phyloP scores from a whole-genome alignment of 176 grass and related monocot genomes.

The Secale cereale region DNA sequence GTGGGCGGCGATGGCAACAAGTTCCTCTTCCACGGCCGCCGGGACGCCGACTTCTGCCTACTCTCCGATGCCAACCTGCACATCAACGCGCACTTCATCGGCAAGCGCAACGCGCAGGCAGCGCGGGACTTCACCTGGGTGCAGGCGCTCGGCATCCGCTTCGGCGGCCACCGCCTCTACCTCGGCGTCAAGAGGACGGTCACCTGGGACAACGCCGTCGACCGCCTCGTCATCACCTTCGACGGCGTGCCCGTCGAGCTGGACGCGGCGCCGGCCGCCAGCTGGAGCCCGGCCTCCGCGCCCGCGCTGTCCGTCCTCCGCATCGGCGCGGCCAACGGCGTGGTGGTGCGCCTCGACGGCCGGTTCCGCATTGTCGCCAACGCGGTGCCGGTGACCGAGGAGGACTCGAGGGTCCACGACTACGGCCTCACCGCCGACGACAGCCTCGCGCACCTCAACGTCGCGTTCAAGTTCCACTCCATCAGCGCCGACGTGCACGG shows the following conservation, averaged over 20 bases:
- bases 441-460: conserved; percentile 58
- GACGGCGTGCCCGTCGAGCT: conserved; percentile 39
- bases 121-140: conserved; percentile 58
- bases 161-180: conserved; percentile 49
- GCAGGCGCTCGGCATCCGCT: conserved; percentile 58
- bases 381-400: conserved; percentile 46
- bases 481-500: conserved; percentile 50
- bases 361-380: conserved; percentile 43
- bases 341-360: conserved; percentile 49
- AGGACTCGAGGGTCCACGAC: conserved; percentile 46
- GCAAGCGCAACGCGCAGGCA: conserved; percentile 28
- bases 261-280: background rate
- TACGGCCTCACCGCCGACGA: conserved; percentile 36
- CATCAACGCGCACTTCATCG: conserved; percentile 88
- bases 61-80: conserved; percentile 66
- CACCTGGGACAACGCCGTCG: conserved; percentile 36
- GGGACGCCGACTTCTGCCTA: conserved; percentile 67
- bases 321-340: conserved; percentile 37
- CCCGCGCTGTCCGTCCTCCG: conserved; percentile 29
- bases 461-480: conserved; percentile 52
- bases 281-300: conserved; percentile 31
- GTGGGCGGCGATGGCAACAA: conserved; percentile 52
- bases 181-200: conserved; percentile 32
- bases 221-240: conserved; percentile 44
- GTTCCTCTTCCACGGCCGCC: conserved; percentile 49